These are phyloP conservation scores for Phytophthora foliorum DNA, from an alignment of 352 stramenopile species.

Conservation along the genomic window DNA sequence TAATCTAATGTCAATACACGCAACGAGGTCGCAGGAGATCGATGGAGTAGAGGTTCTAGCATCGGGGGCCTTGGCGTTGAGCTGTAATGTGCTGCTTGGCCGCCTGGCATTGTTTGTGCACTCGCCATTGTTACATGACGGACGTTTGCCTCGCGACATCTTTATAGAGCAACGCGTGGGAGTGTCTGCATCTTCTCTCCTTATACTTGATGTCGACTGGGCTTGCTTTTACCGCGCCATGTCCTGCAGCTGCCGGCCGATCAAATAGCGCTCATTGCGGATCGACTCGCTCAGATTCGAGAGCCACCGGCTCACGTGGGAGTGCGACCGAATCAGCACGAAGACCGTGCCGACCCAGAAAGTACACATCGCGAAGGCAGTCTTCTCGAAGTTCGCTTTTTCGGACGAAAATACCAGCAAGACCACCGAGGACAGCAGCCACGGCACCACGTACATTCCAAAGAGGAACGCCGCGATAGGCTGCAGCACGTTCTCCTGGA, in stretches of 20 bases:
- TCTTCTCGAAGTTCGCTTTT: conserved; percentile 54
- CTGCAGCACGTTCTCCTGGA: conserved; percentile 70
- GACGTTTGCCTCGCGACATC: background rate
- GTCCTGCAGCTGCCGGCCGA: conserved; percentile 87
- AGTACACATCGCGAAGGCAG: conserved; percentile 62
- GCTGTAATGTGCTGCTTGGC: background rate
- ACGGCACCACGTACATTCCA: conserved; percentile 63
- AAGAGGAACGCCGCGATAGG: conserved; percentile 61
- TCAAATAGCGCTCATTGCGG: conserved; percentile 89
- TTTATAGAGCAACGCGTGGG: background rate
- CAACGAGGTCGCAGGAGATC: conserved; percentile 29
- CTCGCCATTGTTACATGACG: background rate
- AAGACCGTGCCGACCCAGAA: conserved; percentile 52
- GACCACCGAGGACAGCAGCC: conserved; percentile 55
- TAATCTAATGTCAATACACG: conserved; percentile 46
- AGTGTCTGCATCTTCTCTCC: conserved; percentile 13
- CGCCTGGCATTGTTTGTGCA: conserved; percentile 13
- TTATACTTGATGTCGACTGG: conserved; percentile 14
- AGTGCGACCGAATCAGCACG: conserved; percentile 55
- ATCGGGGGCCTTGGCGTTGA: background rate
- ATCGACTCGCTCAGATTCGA: conserved; percentile 84
- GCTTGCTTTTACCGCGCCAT: conserved; percentile 71
- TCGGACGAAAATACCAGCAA: conserved; percentile 53
- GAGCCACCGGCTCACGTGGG: conserved; percentile 66
- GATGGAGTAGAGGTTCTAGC: background rate